Percentiles rank a stretch among this genome's conserved stretches.
These are phyloP conservation scores for Xylaria castorea DNA, from an alignment of 495 filamentous ascomycete genomes.

Conservation along the genomic window DNA sequence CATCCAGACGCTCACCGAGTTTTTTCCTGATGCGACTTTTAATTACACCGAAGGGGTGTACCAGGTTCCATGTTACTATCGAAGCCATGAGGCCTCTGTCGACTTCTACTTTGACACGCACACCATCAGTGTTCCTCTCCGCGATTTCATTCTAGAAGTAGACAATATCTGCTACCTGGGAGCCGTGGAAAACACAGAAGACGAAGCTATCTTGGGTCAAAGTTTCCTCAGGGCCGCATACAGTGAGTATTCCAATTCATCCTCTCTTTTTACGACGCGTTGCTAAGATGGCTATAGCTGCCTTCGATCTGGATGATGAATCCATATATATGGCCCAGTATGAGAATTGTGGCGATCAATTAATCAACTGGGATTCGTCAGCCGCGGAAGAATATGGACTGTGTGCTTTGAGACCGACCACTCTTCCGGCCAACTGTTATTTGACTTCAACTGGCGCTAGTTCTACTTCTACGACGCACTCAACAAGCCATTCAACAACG, in stretches of 20 bases:
- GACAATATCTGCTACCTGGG: constrained; percentile 17
- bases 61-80: constrained; percentile 22
- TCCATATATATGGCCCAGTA: constrained; percentile 30
- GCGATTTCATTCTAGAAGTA: constrained; percentile 26
- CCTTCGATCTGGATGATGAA: constrained; percentile 21
- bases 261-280: not conserved
- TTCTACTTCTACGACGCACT: constrained; percentile 15
- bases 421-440: constrained; percentile 17
- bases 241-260: not conserved
- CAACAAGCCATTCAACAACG: constrained; percentile 12
- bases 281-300: constrained; percentile 16
- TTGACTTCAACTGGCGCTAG: constrained; percentile 6
- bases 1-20: not conserved
- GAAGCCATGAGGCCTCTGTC: constrained; percentile 21
- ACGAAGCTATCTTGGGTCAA: constrained; percentile 24
- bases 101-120: constrained; percentile 24
- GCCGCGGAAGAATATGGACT: constrained; percentile 10
- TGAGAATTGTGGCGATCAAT: constrained; percentile 25
- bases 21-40: constrained; percentile 13
- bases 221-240: constrained; percentile 29
- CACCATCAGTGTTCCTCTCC: constrained; percentile 21
- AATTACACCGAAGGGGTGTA: constrained; percentile 17
- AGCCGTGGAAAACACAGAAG: not conserved
- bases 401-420: constrained; percentile 8
- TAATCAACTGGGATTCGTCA: constrained; percentile 18